These are phyloP conservation scores for Fusarium proliferatum DNA, from an alignment of 2,329 filamentous ascomycete species.

Conservation along the genomic window DNA sequence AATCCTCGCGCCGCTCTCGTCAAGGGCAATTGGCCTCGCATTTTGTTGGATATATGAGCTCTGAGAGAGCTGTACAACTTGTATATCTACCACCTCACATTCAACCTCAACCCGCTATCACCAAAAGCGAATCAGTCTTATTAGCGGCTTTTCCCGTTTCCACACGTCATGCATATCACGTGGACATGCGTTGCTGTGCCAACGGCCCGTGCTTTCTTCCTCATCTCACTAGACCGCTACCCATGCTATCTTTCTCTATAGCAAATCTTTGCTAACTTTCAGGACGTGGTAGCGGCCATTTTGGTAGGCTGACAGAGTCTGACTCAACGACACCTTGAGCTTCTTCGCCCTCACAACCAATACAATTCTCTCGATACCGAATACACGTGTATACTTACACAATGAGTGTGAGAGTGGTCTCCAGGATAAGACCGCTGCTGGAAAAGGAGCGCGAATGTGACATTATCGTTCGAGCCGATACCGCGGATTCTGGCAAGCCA, in stretches of 20 bases:
- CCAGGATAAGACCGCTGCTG: slow-evolving; percentile 88
- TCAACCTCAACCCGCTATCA: not conserved
- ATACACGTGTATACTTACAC: not conserved
- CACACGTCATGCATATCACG: slow-evolving; percentile 45
- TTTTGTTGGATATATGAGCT: slow-evolving; percentile 46
- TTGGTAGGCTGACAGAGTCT: slow-evolving; percentile 44
- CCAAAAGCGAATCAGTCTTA: slow-evolving; percentile 34
- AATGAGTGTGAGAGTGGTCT: slow-evolving; percentile 85
- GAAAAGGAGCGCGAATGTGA: slow-evolving; percentile 88
- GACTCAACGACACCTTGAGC: slow-evolving; percentile 23
- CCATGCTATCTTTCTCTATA: slow-evolving; percentile 30
- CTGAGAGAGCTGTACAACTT: slow-evolving; percentile 31
- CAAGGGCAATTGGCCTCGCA: slow-evolving; percentile 58
- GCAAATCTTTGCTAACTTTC: slow-evolving; percentile 37
- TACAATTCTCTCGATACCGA: slow-evolving; percentile 18
- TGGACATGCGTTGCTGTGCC: slow-evolving; percentile 35
- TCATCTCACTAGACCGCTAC: slow-evolving; percentile 20
- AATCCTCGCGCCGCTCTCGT: slow-evolving; percentile 50
- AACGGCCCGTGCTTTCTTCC: slow-evolving; percentile 31
- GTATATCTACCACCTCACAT: slow-evolving; percentile 30
- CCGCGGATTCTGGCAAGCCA: slow-evolving; percentile 68
- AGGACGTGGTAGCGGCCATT: slow-evolving; percentile 36
- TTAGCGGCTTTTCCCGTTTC: slow-evolving; percentile 49
- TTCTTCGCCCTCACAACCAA: slow-evolving; percentile 22
- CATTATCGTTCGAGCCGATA: slow-evolving; percentile 79